Percentiles rank a stretch among this genome's conserved stretches.
phyloP scores from a whole-genome alignment of 768 basidiomycete genomes.

The Mycena leptocephala region DNA sequence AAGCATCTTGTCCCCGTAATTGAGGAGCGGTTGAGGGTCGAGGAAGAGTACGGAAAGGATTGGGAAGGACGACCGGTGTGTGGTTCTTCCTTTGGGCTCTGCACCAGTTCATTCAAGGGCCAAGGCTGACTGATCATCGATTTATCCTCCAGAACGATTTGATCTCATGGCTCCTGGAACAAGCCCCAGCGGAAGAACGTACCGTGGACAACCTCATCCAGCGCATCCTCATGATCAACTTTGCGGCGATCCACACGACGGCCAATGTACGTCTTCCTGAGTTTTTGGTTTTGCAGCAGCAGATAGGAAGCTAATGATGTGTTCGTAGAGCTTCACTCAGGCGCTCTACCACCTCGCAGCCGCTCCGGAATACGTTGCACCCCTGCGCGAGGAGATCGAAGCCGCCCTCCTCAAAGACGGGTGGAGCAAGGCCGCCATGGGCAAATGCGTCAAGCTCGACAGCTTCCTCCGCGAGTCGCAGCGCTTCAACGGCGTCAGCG shows the following conservation, averaged over 20 bases:
- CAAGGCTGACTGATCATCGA: too few species aligned
- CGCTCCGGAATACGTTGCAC: constrained; percentile 47
- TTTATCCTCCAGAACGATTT: constrained; percentile 56
- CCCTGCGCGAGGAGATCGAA: constrained; percentile 58
- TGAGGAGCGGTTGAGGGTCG: constrained; percentile 40
- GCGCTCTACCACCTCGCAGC: constrained; percentile 52
- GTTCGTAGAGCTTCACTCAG: constrained; percentile 50
- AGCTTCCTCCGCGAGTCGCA: too few species aligned
- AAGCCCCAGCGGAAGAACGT: constrained; percentile 47
- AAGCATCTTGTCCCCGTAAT: constrained; percentile 45
- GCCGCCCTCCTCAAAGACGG: constrained; percentile 46
- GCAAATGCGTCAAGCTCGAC: too few species aligned
- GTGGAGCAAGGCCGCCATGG: constrained; percentile 50
- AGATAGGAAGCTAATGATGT: too few species aligned
- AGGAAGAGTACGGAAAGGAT: constrained; percentile 40
- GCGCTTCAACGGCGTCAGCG: constrained; percentile 48
- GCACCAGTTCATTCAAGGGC: too few species aligned
- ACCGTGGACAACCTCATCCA: constrained; percentile 43
- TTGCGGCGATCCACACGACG: constrained; percentile 56
- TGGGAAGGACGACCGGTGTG: constrained; percentile 48
- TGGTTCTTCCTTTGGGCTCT: neutral
- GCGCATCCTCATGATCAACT: constrained; percentile 55
- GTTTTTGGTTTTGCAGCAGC: too few species aligned
- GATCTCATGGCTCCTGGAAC: constrained; percentile 60
- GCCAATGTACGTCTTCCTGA: constrained; percentile 40